phyloP scores from a whole-genome alignment of 169 alveolate genomes.

The Plasmodium vivax region DNA sequence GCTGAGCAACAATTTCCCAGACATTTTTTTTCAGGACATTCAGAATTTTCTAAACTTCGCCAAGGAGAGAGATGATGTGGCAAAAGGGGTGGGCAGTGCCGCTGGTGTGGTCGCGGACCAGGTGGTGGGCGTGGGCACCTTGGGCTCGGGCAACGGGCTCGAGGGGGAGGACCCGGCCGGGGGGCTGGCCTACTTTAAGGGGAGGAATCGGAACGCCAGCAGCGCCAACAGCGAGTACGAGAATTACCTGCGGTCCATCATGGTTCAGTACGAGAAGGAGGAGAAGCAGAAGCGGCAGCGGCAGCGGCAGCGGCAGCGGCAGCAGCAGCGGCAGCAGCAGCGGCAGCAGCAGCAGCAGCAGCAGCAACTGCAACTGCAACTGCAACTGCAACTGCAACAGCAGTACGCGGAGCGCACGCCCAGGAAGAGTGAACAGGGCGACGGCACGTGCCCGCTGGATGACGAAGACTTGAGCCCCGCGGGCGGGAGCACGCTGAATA shows the following conservation, averaged over 20 bases:
- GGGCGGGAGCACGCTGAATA: neutral
- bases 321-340: neutral
- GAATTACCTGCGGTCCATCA: conserved; percentile 22
- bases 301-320: neutral
- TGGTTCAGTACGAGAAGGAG: conserved; percentile 67
- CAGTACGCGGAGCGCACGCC: neutral
- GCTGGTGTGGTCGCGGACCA: neutral
- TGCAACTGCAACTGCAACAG: neutral
- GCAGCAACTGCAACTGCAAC: too few relatives aligned
- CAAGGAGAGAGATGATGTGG: conserved; percentile 6
- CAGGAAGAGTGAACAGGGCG: neutral
- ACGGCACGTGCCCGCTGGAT: neutral
- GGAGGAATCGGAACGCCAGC: neutral
- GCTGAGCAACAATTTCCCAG: conserved; percentile 7
- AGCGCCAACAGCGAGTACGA: neutral
- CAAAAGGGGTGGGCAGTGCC: neutral
- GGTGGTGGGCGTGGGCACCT: neutral
- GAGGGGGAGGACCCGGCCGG: neutral
- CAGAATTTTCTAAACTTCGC: conserved; percentile 59
- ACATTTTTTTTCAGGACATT: conserved; percentile 40
- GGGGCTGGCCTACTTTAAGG: neutral
- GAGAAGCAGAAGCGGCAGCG: neutral
- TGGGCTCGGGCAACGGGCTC: neutral
- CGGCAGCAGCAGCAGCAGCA: neutral
- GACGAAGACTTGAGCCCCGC: neutral